Percentiles rank a stretch among this genome's conserved stretches.
phyloP scores from a whole-genome alignment of 768 basidiomycete species.

The Dioszegia hungarica region DNA sequence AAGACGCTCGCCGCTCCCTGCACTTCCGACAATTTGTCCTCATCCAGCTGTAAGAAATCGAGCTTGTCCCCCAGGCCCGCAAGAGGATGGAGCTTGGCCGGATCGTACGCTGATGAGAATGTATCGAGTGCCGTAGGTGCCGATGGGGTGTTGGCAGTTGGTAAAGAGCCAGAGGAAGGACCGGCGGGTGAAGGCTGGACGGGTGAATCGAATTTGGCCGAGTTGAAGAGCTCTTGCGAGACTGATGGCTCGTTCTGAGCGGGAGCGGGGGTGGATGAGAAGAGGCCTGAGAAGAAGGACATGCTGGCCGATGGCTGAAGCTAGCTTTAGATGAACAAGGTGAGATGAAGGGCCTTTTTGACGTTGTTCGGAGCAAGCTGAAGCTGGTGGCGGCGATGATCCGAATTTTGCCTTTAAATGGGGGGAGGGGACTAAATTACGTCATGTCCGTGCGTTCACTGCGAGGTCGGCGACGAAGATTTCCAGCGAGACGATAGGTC shows the following conservation, averaged over 20 bases:
- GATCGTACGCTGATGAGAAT: slow-evolving; percentile 77
- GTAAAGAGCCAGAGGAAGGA: slow-evolving; percentile 12
- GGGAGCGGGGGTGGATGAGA: slow-evolving; percentile 16
- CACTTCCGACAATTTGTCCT: slow-evolving; percentile 86
- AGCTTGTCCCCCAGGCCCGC: slow-evolving; percentile 90
- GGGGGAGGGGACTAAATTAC: no score
- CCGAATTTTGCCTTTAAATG: slow-evolving; percentile 6
- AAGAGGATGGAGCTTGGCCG: slow-evolving; percentile 86
- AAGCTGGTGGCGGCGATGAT: not conserved
- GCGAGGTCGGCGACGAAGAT: not conserved
- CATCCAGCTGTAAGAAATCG: slow-evolving; percentile 91
- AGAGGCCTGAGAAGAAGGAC: slow-evolving; percentile 36
- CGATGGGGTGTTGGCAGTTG: not conserved
- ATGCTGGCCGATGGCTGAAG: slow-evolving; percentile 17
- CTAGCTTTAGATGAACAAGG: not conserved
- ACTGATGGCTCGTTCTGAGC: slow-evolving; percentile 11
- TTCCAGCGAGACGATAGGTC: no score
- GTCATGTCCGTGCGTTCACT: no score
- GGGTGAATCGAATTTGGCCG: slow-evolving; percentile 34
- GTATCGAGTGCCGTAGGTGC: slow-evolving; percentile 75
- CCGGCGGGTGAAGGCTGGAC: slow-evolving; percentile 17
- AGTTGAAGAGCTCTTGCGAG: slow-evolving; percentile 42
- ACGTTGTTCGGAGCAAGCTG: no score
- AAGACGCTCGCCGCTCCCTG: slow-evolving; percentile 87
- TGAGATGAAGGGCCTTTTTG: not conserved